Base-by-base conservation (phyloP, 2,329 filamentous ascomycete species). In the Fusarium burgessii region DNA sequence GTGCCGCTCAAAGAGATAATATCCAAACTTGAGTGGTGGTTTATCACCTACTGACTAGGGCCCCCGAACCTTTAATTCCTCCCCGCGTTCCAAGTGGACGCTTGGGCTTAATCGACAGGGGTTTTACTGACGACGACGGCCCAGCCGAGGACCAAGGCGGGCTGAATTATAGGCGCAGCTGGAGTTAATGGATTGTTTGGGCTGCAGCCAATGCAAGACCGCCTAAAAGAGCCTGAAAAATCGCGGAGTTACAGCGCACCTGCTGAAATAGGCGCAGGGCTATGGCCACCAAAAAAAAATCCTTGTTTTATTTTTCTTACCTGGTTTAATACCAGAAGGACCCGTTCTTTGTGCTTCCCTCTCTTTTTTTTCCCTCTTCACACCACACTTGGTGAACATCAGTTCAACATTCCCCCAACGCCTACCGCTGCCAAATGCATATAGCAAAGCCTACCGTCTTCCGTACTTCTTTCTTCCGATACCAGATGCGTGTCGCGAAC, bases 401-500 rank as follows among this genome's bases (percentile, higher is more conserved):
- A 58, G 58, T 70, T 47, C 55, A 36, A 65, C 64, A 55, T 49
- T 58, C 62, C 65, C 23, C 68, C 67, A 58, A 66, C 60, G 57
- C 58, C 52, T 55, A 55, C 62, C 71, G 59, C 66, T 74, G 68
- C 79, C 85, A 79, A 89, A 89, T 89, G 87, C 86, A 87, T 88
- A 85, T 82, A 83, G 82, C 84, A 83, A 81, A 81, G 77, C 79
- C 81, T 70, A 78, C 76, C 75, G 78, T 82, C 79, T 82, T 83
- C 74, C 81, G 71, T 75, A 74, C 84, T 74, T 84, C 84, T 76
- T 85, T 85, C 77, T 86, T 86, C 81, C 83, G 82, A 77, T 83
- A 82, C 85, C 87, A 88, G 85, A 89, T 89, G 87, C 86, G 85
- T 80, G 78, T 83, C 58, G 65, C 58, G 77, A 84, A 82, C 81